phyloP scores from a whole-genome alignment of 208 protist species.

The Trypanosomatidae sp. region DNA sequence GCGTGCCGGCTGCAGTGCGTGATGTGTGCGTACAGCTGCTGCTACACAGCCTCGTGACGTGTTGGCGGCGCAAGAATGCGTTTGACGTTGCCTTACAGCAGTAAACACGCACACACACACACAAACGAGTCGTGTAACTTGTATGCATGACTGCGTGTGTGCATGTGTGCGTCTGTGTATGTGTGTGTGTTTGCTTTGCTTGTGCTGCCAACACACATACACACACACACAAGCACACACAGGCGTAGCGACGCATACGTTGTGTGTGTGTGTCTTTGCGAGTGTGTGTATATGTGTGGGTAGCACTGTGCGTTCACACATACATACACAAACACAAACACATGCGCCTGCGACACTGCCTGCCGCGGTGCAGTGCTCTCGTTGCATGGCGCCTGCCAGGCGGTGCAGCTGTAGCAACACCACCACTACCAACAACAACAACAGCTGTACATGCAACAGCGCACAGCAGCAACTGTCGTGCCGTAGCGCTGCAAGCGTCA shows the following conservation, averaged over 20 bases:
- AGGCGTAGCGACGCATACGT: background rate
- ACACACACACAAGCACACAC: too few species aligned
- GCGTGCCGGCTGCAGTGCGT: constrained; percentile 3
- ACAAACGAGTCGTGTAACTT: too few species aligned
- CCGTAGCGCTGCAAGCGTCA: background rate
- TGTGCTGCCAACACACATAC: background rate
- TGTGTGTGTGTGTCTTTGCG: background rate
- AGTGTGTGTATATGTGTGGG: too few species aligned
- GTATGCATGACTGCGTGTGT: too few species aligned
- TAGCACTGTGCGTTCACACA: too few species aligned
- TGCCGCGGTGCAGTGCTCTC: too few species aligned
- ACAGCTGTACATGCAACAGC: background rate
- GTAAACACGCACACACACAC: background rate
- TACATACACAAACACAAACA: too few species aligned
- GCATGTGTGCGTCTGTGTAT: background rate
- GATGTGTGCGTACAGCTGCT: constrained; percentile 5
- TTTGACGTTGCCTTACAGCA: constrained; percentile 10
- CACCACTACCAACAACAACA: background rate
- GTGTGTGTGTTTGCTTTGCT: background rate
- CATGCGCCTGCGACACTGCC: too few species aligned
- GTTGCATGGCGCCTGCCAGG: too few species aligned
- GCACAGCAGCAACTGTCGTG: background rate
- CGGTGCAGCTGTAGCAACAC: too few species aligned
- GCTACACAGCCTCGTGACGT: constrained; percentile 4
- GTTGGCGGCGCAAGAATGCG: constrained; percentile 49